Conservation (phyloP, 2,329 filamentous ascomycete species). For the Pyrenophora seminiperda region DNA sequence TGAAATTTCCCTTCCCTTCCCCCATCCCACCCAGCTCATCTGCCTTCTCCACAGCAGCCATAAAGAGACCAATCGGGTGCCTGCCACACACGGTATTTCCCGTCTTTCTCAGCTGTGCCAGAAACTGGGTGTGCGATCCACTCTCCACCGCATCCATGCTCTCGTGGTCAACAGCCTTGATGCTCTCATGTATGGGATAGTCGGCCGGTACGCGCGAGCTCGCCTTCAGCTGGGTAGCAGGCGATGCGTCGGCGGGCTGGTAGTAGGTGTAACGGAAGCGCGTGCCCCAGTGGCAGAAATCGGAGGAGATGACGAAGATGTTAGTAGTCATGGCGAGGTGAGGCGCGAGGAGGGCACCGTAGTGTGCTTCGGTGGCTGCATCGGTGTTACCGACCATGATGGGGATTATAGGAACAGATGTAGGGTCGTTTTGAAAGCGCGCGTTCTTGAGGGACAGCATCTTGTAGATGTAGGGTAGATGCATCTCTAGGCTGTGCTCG, state of each 20-base stretch:
- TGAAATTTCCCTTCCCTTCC: slow-evolving; percentile 68
- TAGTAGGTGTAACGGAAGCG: slow-evolving; percentile 87
- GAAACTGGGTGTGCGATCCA: slow-evolving; percentile 72
- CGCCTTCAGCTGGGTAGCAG: slow-evolving; percentile 36
- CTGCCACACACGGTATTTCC: slow-evolving; percentile 92
- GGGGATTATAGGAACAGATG: slow-evolving; percentile 78
- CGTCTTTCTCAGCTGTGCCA: slow-evolving; percentile 70
- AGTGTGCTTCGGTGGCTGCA: slow-evolving; percentile 66
- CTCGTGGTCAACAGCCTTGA: slow-evolving; percentile 75
- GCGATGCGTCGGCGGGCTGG: slow-evolving; percentile 56
- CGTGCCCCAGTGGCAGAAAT: slow-evolving; percentile 95
- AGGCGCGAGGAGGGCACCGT: slow-evolving; percentile 73
- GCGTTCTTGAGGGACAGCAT: slow-evolving; percentile 59
- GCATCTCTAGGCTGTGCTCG: slow-evolving; percentile 97
- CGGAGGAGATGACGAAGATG: slow-evolving; percentile 86
- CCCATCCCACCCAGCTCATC: slow-evolving; percentile 38
- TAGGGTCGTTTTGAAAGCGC: slow-evolving; percentile 45
- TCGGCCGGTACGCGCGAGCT: slow-evolving; percentile 53
- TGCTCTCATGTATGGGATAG: slow-evolving; percentile 79
- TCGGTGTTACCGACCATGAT: slow-evolving; percentile 82
- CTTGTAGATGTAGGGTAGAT: slow-evolving; percentile 90
- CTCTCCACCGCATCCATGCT: slow-evolving; percentile 85
- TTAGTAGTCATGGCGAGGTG: slow-evolving; percentile 78
- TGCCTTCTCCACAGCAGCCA: slow-evolving; percentile 79
- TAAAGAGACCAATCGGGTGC: slow-evolving; percentile 90